These are phyloP conservation scores for Ogataea hybrid DNA, from an alignment of 1,139 yeast species.

Conservation along the genomic window DNA sequence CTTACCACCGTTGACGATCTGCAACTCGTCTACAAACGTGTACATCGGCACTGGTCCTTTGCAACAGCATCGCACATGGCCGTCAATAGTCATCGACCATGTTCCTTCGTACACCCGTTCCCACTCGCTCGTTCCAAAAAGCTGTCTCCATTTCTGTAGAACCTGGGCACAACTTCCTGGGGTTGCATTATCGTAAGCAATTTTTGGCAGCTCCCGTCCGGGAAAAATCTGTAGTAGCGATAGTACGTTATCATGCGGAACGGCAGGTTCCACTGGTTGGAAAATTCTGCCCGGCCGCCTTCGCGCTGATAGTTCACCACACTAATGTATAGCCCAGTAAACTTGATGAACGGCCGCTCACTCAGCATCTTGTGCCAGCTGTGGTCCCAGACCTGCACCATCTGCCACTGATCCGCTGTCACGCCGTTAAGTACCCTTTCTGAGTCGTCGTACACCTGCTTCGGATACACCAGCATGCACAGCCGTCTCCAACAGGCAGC, in stretches of 20 bases:
- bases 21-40: conserved; percentile 59
- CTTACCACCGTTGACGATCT: conserved; percentile 55
- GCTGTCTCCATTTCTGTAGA: conserved; percentile 27
- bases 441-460: conserved; percentile 44
- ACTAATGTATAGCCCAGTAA: conserved; percentile 81
- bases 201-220: conserved; percentile 72
- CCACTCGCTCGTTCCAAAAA: conserved; percentile 31
- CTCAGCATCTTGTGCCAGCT: conserved; percentile 55
- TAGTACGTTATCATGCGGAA: conserved; percentile 84
- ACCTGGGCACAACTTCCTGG: conserved; percentile 42
- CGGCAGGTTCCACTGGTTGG: conserved; percentile 73
- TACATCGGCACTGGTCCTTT: conserved; percentile 66
- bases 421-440: conserved; percentile 37
- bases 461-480: conserved; percentile 54
- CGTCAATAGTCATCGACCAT: conserved; percentile 57
- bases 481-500: conserved; percentile 56
- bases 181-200: conserved; percentile 71
- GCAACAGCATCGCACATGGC: conserved; percentile 48
- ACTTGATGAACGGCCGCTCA: conserved; percentile 70
- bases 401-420: conserved; percentile 41
- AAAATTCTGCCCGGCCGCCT: conserved; percentile 66
- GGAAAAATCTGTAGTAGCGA: conserved; percentile 76
- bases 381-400: conserved; percentile 46
- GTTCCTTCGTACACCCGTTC: conserved; percentile 44
- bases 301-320: conserved; percentile 81